Evolutionary conservation across 192 early-diverging fungal species (phyloP).

Genomic region (Dissophora globulifera): DNA sequence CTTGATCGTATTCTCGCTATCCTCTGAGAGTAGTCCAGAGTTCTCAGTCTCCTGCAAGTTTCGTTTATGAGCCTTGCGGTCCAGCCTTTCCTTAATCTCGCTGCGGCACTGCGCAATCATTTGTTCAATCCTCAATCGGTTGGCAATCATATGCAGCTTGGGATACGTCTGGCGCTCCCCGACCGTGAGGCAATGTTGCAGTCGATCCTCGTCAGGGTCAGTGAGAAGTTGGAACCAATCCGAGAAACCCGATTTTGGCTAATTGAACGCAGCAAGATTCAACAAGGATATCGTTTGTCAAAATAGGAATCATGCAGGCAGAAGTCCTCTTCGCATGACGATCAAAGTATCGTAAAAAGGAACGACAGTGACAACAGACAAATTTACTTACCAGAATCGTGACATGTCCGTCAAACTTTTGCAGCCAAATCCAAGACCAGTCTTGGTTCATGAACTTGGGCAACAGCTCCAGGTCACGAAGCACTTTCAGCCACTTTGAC

Average conservation of each 20-base stretch:
- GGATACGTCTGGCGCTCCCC: conserved; percentile 79
- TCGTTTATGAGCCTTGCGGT: conserved; percentile 19
- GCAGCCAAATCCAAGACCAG: conserved; percentile 86
- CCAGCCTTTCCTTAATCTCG: conserved; percentile 37
- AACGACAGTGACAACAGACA: no score
- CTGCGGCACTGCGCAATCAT: conserved; percentile 61
- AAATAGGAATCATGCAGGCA: no score
- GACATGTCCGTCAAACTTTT: conserved; percentile 90
- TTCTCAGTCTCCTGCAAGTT: not conserved
- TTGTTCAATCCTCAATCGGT: conserved; percentile 80
- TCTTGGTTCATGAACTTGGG: conserved; percentile 82
- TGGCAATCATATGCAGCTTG: conserved; percentile 79
- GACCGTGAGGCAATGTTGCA: conserved; percentile 65
- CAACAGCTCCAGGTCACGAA: conserved; percentile 82
- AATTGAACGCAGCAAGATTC: no score
- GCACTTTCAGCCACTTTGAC: conserved; percentile 84
- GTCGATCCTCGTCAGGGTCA: conserved; percentile 69
- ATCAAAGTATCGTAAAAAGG: no score
- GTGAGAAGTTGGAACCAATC: conserved; percentile 73
- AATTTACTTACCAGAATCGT: conserved; percentile 73
- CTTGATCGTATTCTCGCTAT: conserved; percentile 46
- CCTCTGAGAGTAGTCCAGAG: conserved; percentile 27
- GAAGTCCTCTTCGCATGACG: no score
- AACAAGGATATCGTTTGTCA: no score
- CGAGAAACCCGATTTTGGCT: conserved; percentile 64